phyloP scores from a whole-genome alignment of 352 stramenopile species.

The Lagenidium giganteum region DNA sequence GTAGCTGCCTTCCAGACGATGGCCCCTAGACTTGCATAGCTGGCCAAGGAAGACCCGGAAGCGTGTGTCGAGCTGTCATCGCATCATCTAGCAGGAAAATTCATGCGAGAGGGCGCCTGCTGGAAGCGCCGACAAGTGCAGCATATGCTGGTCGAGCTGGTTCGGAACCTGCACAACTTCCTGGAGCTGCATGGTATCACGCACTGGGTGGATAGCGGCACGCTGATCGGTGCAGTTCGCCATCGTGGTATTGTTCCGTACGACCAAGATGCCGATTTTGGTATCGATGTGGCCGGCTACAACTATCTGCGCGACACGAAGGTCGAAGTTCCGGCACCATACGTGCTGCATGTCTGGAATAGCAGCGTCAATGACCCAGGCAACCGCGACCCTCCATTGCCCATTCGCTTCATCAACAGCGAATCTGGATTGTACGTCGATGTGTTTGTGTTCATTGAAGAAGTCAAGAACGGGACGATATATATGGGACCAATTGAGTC shows the following conservation, averaged over 20 bases:
- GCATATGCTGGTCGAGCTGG: too few species aligned
- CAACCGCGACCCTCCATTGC: slow-evolving; percentile 17
- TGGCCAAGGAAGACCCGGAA: too few species aligned
- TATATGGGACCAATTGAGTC: slow-evolving; percentile 15
- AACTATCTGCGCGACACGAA: slow-evolving; percentile 2
- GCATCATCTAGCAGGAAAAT: too few species aligned
- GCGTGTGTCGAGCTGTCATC: too few species aligned
- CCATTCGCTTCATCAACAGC: slow-evolving; percentile 13
- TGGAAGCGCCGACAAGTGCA: too few species aligned
- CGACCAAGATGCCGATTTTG: slow-evolving; percentile 26
- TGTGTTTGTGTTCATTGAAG: slow-evolving; percentile 20
- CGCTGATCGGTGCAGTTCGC: slow-evolving; percentile 23
- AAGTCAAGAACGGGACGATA: slow-evolving; percentile 1
- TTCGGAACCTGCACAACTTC: too few species aligned
- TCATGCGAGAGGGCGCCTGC: too few species aligned
- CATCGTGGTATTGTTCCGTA: slow-evolving; percentile 18
- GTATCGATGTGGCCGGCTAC: slow-evolving; percentile 10
- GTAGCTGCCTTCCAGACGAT: too few species aligned
- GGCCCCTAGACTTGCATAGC: too few species aligned
- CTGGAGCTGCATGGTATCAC: too few species aligned
- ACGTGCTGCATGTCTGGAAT: slow-evolving; percentile 18
- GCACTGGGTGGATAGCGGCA: slow-evolving; percentile 29
- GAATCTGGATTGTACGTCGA: slow-evolving; percentile 22
- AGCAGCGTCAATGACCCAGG: slow-evolving; percentile 9
- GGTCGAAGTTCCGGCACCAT: slow-evolving; percentile 9